Conservation (phyloP, 108 stramenopile species). For the Aureococcus anophagefferens region DNA sequence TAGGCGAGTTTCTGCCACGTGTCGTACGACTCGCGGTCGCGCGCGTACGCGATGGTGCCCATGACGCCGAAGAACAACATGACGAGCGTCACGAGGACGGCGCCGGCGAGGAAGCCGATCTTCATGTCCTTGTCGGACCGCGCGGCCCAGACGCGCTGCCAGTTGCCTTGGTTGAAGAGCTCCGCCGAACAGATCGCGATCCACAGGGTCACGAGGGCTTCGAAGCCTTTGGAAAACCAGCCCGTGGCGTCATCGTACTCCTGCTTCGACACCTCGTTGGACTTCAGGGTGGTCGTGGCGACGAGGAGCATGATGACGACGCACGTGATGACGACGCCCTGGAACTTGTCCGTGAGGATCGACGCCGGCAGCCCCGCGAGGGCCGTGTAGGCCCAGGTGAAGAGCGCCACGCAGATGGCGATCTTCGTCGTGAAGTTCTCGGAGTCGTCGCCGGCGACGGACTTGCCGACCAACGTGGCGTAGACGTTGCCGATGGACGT, state of each 20-base stretch:
- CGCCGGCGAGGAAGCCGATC: conserved; percentile 51
- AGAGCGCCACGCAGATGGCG: conserved; percentile 43
- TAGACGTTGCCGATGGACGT: conserved; percentile 59
- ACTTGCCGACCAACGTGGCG: conserved; percentile 32
- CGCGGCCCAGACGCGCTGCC: conserved; percentile 65
- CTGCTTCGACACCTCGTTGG: conserved; percentile 44
- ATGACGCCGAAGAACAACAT: conserved; percentile 76
- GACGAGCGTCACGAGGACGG: conserved; percentile 47
- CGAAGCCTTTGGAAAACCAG: conserved; percentile 53
- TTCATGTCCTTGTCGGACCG: conserved; percentile 42
- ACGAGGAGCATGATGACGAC: conserved; percentile 54
- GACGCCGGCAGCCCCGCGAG: conserved; percentile 58
- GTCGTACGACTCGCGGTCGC: background rate
- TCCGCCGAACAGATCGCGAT: conserved; percentile 58
- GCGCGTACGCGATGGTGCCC: conserved; percentile 58
- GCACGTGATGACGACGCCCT: conserved; percentile 50
- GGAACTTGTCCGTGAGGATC: conserved; percentile 63
- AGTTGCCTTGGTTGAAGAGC: conserved; percentile 55
- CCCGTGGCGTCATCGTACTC: conserved; percentile 54
- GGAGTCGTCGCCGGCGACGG: conserved; percentile 13
- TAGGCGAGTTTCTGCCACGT: background rate
- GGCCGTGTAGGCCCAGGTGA: conserved; percentile 57
- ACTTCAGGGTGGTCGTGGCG: conserved; percentile 39
- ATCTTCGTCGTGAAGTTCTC: conserved; percentile 38
- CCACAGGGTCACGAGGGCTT: conserved; percentile 52